phyloP scores from a whole-genome alignment of 2,329 filamentous ascomycete species.

The Talaromyces piceae region DNA sequence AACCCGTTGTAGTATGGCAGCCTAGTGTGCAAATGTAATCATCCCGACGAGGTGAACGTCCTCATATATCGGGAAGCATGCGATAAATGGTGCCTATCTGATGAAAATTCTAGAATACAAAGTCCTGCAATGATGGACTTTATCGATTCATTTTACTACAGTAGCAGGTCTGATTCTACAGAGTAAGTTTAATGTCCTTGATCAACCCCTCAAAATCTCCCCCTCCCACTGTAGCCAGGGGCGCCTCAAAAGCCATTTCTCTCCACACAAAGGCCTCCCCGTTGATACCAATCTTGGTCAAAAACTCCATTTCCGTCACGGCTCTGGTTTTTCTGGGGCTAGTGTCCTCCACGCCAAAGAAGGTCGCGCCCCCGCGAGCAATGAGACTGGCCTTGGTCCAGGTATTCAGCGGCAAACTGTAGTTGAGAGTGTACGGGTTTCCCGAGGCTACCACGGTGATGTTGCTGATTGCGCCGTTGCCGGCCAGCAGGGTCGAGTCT shows the following conservation, averaged over 20 bases:
- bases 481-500: constrained; percentile 36
- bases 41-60: too few relatives aligned
- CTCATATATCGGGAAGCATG: too few relatives aligned
- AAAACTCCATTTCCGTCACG: constrained; percentile 7
- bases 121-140: too few relatives aligned
- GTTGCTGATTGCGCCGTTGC: constrained; percentile 27
- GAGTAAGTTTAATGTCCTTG: constrained; percentile 6
- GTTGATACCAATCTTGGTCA: constrained; percentile 9
- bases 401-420: constrained; percentile 29
- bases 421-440: constrained; percentile 35
- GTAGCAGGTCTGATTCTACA: too few relatives aligned
- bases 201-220: constrained; percentile 8
- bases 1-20: too few relatives aligned
- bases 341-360: constrained; percentile 16
- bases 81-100: too few relatives aligned
- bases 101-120: too few relatives aligned
- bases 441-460: constrained; percentile 34
- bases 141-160: too few relatives aligned
- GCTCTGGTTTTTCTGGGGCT: not conserved
- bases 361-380: constrained; percentile 30
- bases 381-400: constrained; percentile 32
- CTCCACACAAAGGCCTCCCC: constrained; percentile 10
- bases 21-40: too few relatives aligned
- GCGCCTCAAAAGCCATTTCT: constrained; percentile 12
- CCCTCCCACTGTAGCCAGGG: constrained; percentile 10